Evolutionary conservation across 371 early-diverging fungal genomes (phyloP), one percentile per base, ranked within the genome.

Genomic region (Mucor saturninus): DNA sequence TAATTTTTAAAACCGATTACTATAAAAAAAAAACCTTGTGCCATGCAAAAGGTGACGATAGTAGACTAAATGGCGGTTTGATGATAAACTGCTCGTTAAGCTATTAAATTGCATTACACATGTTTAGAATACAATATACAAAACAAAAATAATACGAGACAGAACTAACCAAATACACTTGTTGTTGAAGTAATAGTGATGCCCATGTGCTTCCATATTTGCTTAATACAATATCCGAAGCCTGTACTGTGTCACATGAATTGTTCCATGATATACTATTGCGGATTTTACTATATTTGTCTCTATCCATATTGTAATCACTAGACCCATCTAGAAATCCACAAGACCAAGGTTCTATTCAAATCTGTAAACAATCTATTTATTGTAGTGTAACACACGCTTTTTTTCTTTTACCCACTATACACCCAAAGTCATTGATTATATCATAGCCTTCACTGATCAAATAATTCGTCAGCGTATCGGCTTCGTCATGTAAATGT

Each of bases 81-180:
- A 86, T 73, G 32, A 87, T 86, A 67, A 77, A 87, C 54, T 87
- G 87, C 56, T 87, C 87, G 64, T 87, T 87, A 51, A 86, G 59
- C 74, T 81, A 56, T 56, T 32, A 21, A 21, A 28, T 21, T 50
- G 1, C 26, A 30, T 13, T 28, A 28, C 21, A 48, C 21, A 28
- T 48, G 26, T 5, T 21, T 21, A 26, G 6, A 48, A n/a, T 48
- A 48, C 2, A 28, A 48, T n/a, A 43, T n/a, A 21, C 21, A 21
- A 21, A 21, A 14, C 6, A 38, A 8, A 8, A 5, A 14, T 28
- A 5, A 28, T 28, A 48, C 28, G 50, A 31, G 10, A 11, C 8
- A 28, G 6, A n/a, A 53, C 46, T 57, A 64, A 72, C 74, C 40
- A 73, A 49, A 61, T 65, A 75, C 13, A 64, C 54, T 4, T 26